Conservation (phyloP, 306 rosid species). For the Acacia melanoxylon region DNA sequence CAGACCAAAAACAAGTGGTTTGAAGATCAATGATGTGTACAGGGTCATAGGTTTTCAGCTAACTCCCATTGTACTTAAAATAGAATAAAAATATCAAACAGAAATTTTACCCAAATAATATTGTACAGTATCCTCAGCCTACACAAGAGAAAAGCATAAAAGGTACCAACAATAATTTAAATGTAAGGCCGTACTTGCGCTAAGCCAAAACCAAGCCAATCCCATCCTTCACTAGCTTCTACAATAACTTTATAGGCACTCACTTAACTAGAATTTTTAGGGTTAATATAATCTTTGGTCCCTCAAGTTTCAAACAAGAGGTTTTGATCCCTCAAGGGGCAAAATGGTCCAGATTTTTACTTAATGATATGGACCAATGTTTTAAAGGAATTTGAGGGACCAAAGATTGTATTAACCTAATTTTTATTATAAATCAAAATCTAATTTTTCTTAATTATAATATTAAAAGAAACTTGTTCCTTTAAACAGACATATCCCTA, state of each 20-base stretch:
- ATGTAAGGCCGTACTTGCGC: background rate
- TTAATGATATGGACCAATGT: no score
- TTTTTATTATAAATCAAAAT: background rate
- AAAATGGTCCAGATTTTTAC: no score
- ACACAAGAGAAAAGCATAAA: background rate
- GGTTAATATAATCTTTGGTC: no score
- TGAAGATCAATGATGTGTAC: background rate
- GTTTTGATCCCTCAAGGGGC: no score
- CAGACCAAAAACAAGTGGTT: constrained; percentile 6
- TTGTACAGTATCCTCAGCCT: background rate
- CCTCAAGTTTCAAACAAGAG: no score
- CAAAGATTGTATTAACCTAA: no score
- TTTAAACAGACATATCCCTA: background rate
- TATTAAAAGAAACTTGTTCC: background rate
- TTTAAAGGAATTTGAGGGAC: no score
- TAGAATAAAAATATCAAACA: background rate
- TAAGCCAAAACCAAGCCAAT: constrained; percentile 14
- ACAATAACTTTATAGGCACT: constrained; percentile 2
- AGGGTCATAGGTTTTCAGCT: constrained; percentile 5
- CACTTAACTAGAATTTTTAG: background rate
- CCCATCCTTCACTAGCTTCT: background rate
- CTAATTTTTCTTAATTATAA: background rate
- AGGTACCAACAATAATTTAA: background rate
- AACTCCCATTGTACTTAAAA: constrained; percentile 6
- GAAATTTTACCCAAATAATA: background rate